phyloP scores from a whole-genome alignment of 805 yeast species.

The Metschnikowia picachoensis region DNA sequence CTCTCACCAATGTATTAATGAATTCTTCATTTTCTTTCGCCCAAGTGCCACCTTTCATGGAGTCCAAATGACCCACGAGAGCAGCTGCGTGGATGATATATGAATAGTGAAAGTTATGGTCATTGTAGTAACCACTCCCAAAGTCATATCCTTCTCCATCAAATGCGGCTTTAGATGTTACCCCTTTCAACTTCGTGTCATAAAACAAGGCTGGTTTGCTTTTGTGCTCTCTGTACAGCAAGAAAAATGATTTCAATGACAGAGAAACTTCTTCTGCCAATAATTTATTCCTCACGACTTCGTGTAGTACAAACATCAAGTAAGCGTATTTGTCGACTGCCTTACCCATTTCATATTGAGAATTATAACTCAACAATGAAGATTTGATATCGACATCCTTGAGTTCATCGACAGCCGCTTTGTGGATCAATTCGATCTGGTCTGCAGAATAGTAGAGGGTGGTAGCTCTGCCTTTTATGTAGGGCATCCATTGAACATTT shows the following conservation, averaged over 20 bases:
- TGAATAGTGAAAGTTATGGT: conserved; percentile 87
- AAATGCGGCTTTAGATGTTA: conserved; percentile 45
- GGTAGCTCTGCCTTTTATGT: conserved; percentile 32
- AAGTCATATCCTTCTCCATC: conserved; percentile 36
- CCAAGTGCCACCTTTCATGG: conserved; percentile 57
- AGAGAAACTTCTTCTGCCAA: conserved; percentile 33
- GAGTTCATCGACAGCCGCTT: conserved; percentile 45
- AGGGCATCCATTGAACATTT: conserved; percentile 43
- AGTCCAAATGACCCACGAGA: conserved; percentile 64
- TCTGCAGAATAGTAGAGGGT: conserved; percentile 38
- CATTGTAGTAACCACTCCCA: conserved; percentile 77
- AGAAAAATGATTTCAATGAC: conserved; percentile 43
- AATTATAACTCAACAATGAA: conserved; percentile 33
- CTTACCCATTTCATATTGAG: conserved; percentile 53
- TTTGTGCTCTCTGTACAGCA: conserved; percentile 34
- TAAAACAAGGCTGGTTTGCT: conserved; percentile 50
- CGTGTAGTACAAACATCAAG: conserved; percentile 48
- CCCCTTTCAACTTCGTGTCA: conserved; percentile 53
- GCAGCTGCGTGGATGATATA: conserved; percentile 84
- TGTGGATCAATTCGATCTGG: conserved; percentile 41
- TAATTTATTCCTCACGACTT: conserved; percentile 42
- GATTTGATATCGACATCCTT: conserved; percentile 39
- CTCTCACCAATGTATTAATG: conserved; percentile 61
- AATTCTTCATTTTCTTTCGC: conserved; percentile 44
- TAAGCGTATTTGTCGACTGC: conserved; percentile 43